phyloP scores from a whole-genome alignment of 176 grass and related monocot genomes.

The Ensete glaucum region DNA sequence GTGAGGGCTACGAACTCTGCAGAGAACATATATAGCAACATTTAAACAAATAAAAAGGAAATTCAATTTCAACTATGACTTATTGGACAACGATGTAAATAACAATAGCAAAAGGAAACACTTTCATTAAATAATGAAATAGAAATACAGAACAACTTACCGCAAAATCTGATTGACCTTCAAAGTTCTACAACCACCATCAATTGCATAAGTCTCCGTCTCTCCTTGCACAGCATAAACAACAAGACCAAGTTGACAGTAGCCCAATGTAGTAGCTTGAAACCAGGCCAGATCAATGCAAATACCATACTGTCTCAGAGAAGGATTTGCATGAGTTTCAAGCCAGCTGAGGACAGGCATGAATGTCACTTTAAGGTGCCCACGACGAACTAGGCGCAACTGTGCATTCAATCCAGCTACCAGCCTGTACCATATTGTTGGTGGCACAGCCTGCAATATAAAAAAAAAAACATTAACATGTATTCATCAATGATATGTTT shows the following conservation, averaged over 20 bases:
- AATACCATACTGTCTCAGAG: slow-evolving; percentile 47
- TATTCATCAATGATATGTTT: background rate
- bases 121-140: slow-evolving; percentile 3
- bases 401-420: slow-evolving; percentile 96
- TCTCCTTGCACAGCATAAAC: slow-evolving; percentile 84
- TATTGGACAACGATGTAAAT: background rate
- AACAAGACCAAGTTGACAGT: slow-evolving; percentile 88
- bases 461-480: background rate
- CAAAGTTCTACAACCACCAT: slow-evolving; percentile 53
- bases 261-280: slow-evolving; percentile 85
- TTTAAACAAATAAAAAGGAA: background rate
- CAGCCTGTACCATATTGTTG: slow-evolving; percentile 96
- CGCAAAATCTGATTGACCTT: slow-evolving; percentile 37
- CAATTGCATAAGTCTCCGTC: slow-evolving; percentile 21
- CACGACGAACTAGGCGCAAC: slow-evolving; percentile 70
- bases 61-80: background rate
- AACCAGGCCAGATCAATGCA: slow-evolving; percentile 84
- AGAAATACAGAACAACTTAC: slow-evolving; percentile 39
- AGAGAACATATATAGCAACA: slow-evolving; percentile 26
- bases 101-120: background rate
- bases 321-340: slow-evolving; percentile 81
- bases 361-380: slow-evolving; percentile 65
- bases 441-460: slow-evolving; percentile 53
- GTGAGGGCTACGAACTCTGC: slow-evolving; percentile 39
- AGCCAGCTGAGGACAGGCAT: slow-evolving; percentile 77